Evolutionary conservation across 257 asterid genomes (phyloP), one percentile per base, ranked within the genome.

Genomic region (Scutellaria galericulata): DNA sequence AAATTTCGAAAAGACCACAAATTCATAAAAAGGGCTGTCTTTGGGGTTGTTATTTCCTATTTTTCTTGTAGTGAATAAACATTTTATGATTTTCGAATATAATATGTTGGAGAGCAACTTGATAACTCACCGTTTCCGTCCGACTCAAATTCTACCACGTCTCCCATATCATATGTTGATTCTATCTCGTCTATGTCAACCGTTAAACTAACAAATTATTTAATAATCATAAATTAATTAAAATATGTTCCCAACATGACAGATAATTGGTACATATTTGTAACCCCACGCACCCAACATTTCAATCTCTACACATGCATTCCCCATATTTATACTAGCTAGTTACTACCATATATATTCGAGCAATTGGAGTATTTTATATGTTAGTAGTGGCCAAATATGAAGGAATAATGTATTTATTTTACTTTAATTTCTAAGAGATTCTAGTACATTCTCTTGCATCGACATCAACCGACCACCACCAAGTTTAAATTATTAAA

Each of bases 231-330:
- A 18, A 11, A 47, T 47, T 2, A 11, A 51, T 7, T n/a, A 15
- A 1, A 1, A 53, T 53, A 13, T 56, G 63, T 54, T 20, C 60
- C 60, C 60, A 54, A 54, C 60, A 54, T 54, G n/a, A 58, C 22
- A 50, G 56, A 3, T 50, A 8, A 13, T 13, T n/a, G 15, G 56
- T 50, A 5, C 35, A 27, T 3, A 27, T 27, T 27, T 27, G 35
- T 27, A 27, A 0, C 35, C 2, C 35, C 35, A 27, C 35, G 3
- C 35, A 27, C 35, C 35, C 35, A 20, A 54, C 24, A 54, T 53
- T 53, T 10, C 58, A 53, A 18, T 15, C 7, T 2, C n/a, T 20
- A 0, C 37, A 20, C 39, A 54, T 20, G 39, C 39, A 54, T 54
- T 6, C 7, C 60, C 60, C 37, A 54, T 53, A 15, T 18, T 15